Percentiles rank a stretch among this genome's conserved stretches.
Evolutionary conservation across 2,329 filamentous ascomycete species (phyloP).

Genomic region (Grosmannia serpens): DNA sequence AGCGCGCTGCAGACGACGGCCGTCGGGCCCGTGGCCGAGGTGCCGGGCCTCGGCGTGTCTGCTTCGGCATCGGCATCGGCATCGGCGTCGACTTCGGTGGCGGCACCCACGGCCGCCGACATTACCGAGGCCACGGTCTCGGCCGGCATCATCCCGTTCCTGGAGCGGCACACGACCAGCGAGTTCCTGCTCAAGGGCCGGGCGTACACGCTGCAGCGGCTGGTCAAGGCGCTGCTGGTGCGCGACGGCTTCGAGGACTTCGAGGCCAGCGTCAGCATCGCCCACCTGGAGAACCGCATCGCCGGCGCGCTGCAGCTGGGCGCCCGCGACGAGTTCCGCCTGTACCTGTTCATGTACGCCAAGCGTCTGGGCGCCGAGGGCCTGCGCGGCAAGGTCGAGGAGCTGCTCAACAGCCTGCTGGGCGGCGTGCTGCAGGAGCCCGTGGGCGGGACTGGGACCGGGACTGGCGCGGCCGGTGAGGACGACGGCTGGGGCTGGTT

Average conservation of each 20-base stretch:
- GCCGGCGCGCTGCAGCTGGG: constrained; percentile 78
- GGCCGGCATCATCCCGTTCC: constrained; percentile 81
- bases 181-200: constrained; percentile 86
- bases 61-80: not conserved
- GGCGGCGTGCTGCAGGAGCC: constrained; percentile 58
- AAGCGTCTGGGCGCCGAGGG: constrained; percentile 90
- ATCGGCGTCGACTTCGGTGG: not conserved
- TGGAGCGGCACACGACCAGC: constrained; percentile 90
- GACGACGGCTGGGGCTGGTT: constrained; percentile 44
- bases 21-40: constrained; percentile 44
- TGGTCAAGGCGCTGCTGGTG: constrained; percentile 80
- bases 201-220: constrained; percentile 79
- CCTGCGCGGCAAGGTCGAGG: constrained; percentile 78
- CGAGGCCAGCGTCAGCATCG: constrained; percentile 82
- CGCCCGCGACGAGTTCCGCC: constrained; percentile 80
- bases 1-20: constrained; percentile 66
- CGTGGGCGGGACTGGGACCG: constrained; percentile 13
- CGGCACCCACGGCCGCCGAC: constrained; percentile 22
- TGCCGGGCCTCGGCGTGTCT: constrained; percentile 23
- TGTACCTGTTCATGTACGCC: constrained; percentile 97
- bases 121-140: constrained; percentile 69
- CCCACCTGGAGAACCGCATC: constrained; percentile 88
- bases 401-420: constrained; percentile 71
- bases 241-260: constrained; percentile 87
- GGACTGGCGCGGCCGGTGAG: not conserved